These are phyloP conservation scores for Hsuehochloa calcarea DNA, from an alignment of 176 grass and related monocot species.

Conservation along the genomic window DNA sequence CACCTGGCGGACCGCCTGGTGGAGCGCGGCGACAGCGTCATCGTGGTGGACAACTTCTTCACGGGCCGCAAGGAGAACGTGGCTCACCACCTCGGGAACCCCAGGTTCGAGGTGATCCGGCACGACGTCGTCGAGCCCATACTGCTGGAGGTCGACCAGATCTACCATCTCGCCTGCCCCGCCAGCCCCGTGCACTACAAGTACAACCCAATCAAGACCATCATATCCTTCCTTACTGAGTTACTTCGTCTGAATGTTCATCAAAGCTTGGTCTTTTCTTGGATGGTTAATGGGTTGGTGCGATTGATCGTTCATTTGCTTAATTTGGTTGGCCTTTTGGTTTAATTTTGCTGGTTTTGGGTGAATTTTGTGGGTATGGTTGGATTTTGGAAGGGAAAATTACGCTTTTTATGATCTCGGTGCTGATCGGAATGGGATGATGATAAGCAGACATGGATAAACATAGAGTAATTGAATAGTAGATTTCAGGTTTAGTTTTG, in stretches of 20 bases:
- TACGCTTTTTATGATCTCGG: neutral
- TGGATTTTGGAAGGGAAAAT: neutral
- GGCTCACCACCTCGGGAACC: constrained; percentile 70
- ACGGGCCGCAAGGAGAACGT: constrained; percentile 85
- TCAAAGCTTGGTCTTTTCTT: neutral
- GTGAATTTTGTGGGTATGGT: neutral
- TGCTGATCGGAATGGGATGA: neutral
- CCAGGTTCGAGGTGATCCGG: constrained; percentile 82
- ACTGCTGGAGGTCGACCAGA: constrained; percentile 88
- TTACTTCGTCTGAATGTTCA: neutral
- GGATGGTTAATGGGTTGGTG: neutral
- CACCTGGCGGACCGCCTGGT: constrained; percentile 78
- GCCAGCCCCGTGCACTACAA: constrained; percentile 93
- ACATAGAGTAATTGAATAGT: neutral
- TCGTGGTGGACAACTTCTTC: constrained; percentile 96
- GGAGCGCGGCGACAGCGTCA: constrained; percentile 69
- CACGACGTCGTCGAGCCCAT: constrained; percentile 89
- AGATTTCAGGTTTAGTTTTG: neutral
- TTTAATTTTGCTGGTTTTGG: neutral
- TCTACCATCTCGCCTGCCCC: constrained; percentile 92
- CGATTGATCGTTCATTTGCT: neutral
- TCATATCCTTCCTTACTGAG: constrained; percentile 71
- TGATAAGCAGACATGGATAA: neutral
- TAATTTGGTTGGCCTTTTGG: neutral
- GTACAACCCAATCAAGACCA: constrained; percentile 95